Base-by-base conservation (phyloP, 1,284 basidiomycete genomes). In the Earliella scabrosa region DNA sequence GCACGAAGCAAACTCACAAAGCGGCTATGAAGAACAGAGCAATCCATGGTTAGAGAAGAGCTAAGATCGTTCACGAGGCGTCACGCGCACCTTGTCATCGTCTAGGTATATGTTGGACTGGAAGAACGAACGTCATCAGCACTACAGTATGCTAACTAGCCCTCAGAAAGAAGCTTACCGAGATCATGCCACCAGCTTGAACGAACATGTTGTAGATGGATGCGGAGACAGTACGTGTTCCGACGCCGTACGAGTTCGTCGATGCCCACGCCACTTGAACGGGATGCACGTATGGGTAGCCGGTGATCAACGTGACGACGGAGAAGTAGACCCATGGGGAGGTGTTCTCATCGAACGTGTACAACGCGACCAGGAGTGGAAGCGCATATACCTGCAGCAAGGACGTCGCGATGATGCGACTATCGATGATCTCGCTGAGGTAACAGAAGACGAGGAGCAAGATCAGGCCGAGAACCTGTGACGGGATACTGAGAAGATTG, bases 131-230 rank as follows among this genome's bases (percentile, higher is more conserved):
- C 29, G 23, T 56, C 26, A 16, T 29, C 23, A 20, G 49, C 24
- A 13, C 9, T 6, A 2, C 10, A n/a, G n/a, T n/a, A n/a, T n/a
- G n/a, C n/a, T n/a, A n/a, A n/a, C n/a, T n/a, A n/a, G n/a, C n/a
- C n/a, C n/a, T n/a, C n/a, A n/a, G n/a, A n/a, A n/a, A n/a, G n/a
- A n/a, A n/a, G n/a, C 78, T 57, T 57, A 83, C 81, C 57, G 78
- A 77, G 35, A 81, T 68, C 38, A 85, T 79, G 10, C 73, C 76
- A 4, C 81, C 79, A 0, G 78, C 78, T 65, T 86, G 83, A 9
- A 86, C 82, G 63, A 81, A 85, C 79, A 88, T 86, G 56, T 86
- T 87, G 66, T 86, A 86, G 40, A 85, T 68, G 1, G 72, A 75
- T 10, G 83, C 83, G 18, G 82, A 84, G 4, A 86, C 72, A 3